Evolutionary conservation across 2,329 filamentous ascomycete species (phyloP), one percentile per base, ranked within the genome.

Genomic region (Zasmidium angulare): DNA sequence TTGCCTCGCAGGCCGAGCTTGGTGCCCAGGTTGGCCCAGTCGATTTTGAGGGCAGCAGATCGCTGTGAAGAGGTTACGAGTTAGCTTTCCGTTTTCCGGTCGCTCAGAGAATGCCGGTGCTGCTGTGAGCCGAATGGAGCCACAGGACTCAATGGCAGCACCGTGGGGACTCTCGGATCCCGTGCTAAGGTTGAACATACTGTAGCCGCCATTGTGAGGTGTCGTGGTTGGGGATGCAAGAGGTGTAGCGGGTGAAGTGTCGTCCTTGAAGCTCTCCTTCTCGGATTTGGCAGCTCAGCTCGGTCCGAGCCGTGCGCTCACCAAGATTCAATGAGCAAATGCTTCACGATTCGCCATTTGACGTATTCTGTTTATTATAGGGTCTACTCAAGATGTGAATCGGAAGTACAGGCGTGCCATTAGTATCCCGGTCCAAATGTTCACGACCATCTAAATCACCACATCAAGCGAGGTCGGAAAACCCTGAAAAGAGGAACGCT

Each of bases 21-120:
- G 81, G 86, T 87, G 81, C 89, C 89, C 75, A 99, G 87, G 83
- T 96, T 95, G 82, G 87, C 87, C 95, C 95, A 99, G 88, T 99
- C 95, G 85, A 99, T 87, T 87, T 98, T 99, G 81, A 96, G 87
- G 81, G 93, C 93, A 84, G 93, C 93, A 86, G 91, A 96, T 86
- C 92, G 90, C 93, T 98, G 79, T 78, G 46, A 22, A 29, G 14
- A 17, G 21, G 66, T 63, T 61, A 64, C 62, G 68, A 47, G 58
- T 69, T 67, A 69, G 66, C 56, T 54, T 23, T 14, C 24, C 4
- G 46, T 58, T 17, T 23, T 56, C 22, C 11, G 23, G 40, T 21
- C 11, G n/a, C 19, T 29, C 54, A 50, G 48, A 55, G 46, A 54
- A 48, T 54, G 49, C 49, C 31, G 43, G 46, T 21, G 36, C 46